Evolutionary conservation across 1,284 basidiomycete genomes (phyloP).

Genomic region (Ganoderma lucidum): DNA sequence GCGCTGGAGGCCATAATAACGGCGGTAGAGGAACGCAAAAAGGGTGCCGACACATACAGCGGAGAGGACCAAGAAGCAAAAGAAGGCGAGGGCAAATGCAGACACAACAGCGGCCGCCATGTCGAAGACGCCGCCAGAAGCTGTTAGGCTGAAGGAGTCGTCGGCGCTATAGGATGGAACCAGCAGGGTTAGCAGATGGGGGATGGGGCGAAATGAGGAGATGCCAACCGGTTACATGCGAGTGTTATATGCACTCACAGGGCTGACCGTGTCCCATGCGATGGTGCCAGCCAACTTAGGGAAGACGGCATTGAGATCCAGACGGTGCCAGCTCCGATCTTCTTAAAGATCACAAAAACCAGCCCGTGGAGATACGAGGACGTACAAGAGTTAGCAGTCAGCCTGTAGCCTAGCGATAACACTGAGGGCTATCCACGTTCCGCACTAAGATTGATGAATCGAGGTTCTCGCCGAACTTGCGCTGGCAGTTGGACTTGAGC

Average conservation of each 20-base stretch:
- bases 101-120: neutral
- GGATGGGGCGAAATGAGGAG: neutral
- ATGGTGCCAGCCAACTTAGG: neutral
- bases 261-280: slow-evolving; percentile 2
- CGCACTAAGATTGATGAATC: neutral
- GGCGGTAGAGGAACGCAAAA: neutral
- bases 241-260: neutral
- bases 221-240: too few relatives aligned
- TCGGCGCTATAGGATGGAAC: neutral
- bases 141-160: too few relatives aligned
- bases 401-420: neutral
- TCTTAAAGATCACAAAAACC: neutral
- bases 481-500: too few relatives aligned
- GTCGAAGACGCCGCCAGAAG: too few relatives aligned
- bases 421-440: neutral
- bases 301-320: neutral
- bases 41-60: neutral
- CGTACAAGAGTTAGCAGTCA: neutral
- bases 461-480: neutral
- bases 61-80: neutral
- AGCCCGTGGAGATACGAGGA: neutral
- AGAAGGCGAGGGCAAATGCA: neutral
- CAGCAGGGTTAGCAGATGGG: neutral
- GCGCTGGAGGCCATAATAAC: neutral
- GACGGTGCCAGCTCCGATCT: slow-evolving; percentile 2